Evolutionary conservation across 768 basidiomycete genomes (phyloP).

Genomic region (Crucibulum laeve): DNA sequence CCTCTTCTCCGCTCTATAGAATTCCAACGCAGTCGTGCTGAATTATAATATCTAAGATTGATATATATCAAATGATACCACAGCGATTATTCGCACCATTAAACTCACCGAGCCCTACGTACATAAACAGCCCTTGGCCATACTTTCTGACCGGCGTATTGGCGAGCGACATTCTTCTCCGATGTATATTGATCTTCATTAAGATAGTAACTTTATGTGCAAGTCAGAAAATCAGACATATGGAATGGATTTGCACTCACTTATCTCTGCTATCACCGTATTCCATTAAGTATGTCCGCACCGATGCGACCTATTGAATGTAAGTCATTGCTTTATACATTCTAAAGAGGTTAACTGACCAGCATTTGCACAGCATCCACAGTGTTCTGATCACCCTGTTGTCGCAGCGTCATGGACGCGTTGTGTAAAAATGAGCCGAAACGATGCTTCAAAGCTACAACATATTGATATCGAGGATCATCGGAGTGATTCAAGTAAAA

Average conservation of each 20-base stretch:
- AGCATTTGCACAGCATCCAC: conserved; percentile 77
- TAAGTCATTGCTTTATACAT: conserved; percentile 1
- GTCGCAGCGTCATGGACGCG: conserved; percentile 61
- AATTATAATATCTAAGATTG: conserved; percentile 51
- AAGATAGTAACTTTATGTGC: conserved; percentile 41
- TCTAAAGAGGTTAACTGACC: conserved; percentile 30
- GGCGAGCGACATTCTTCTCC: conserved; percentile 65
- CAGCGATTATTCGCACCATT: conserved; percentile 9
- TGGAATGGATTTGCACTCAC: conserved; percentile 12
- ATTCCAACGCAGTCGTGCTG: conserved; percentile 68
- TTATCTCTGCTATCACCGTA: conserved; percentile 70
- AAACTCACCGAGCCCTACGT: conserved; percentile 66
- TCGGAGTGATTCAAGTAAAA: conserved; percentile 62
- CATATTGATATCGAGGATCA: conserved; percentile 64
- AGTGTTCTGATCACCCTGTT: conserved; percentile 76
- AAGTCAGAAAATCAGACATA: neutral
- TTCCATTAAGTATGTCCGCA: conserved; percentile 69
- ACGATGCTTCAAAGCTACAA: conserved; percentile 49
- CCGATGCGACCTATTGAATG: conserved; percentile 49
- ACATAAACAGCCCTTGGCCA: conserved; percentile 76
- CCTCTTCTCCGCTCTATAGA: conserved; percentile 64
- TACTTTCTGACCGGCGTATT: conserved; percentile 65
- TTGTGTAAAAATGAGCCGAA: conserved; percentile 69
- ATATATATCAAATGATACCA: conserved; percentile 3
- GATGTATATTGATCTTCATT: conserved; percentile 53